phyloP scores from a whole-genome alignment of 495 filamentous ascomycete species.

The Oleoguttula mirabilis region DNA sequence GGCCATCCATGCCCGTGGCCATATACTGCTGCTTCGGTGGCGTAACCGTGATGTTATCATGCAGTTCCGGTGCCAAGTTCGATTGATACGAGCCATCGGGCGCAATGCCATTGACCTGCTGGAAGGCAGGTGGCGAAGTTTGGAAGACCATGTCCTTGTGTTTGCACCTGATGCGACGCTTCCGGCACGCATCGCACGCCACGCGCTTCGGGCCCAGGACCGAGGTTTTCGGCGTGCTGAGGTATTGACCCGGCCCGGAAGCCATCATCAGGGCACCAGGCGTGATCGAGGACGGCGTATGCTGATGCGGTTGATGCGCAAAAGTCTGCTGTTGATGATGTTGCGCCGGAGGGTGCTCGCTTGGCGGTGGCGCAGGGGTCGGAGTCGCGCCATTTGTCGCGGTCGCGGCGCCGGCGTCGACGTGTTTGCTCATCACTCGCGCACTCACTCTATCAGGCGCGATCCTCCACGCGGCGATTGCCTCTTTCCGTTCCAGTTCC shows the following conservation, averaged over 20 bases:
- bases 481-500: conserved; percentile 25
- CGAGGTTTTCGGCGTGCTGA: conserved; percentile 34
- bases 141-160: conserved; percentile 29
- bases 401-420: conserved; percentile 6
- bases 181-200: conserved; percentile 35
- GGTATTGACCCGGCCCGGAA: conserved; percentile 9
- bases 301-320: not conserved
- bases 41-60: conserved; percentile 19
- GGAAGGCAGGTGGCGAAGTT: no score
- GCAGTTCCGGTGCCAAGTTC: conserved; percentile 13
- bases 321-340: not conserved
- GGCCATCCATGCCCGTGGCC: not conserved
- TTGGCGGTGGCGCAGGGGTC: conserved; percentile 10
- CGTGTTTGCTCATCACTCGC: conserved; percentile 19
- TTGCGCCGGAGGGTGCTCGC: conserved; percentile 4
- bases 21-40: not conserved
- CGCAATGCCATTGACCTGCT: not conserved
- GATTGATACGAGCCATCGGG: not conserved
- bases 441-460: conserved; percentile 25
- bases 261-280: conserved; percentile 9
- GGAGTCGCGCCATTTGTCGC: not conserved
- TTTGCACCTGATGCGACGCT: conserved; percentile 34
- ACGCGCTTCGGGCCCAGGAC: conserved; percentile 36
- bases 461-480: conserved; percentile 21
- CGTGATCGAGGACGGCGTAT: conserved; percentile 1